phyloP scores from a whole-genome alignment of 331 rosid genomes.

The Quercus tomentella region DNA sequence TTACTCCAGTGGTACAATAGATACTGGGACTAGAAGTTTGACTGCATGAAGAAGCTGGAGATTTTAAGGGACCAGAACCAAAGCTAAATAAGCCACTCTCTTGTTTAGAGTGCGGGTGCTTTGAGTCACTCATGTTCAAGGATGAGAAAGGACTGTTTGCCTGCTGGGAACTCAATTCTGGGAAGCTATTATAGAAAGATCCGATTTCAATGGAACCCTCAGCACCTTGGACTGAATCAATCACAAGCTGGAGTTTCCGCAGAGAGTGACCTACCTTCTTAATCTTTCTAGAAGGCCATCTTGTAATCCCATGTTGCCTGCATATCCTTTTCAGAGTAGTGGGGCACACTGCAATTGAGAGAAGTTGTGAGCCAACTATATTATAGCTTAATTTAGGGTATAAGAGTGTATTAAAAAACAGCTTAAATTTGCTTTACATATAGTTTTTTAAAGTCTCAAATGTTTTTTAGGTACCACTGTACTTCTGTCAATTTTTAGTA shows the following conservation, averaged over 20 bases:
- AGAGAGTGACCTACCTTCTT: constrained; percentile 66
- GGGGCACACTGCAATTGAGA: constrained; percentile 41
- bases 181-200: constrained; percentile 52
- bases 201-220: constrained; percentile 59
- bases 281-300: constrained; percentile 69
- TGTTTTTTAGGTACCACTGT: no score
- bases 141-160: constrained; percentile 12
- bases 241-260: constrained; percentile 55
- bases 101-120: background rate
- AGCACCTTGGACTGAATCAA: constrained; percentile 60
- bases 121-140: constrained; percentile 1
- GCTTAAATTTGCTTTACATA: background rate
- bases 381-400: background rate
- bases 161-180: constrained; percentile 37
- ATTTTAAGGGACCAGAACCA: constrained; percentile 19
- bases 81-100: constrained; percentile 14
- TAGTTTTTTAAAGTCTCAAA: no score
- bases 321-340: constrained; percentile 69
- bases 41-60: constrained; percentile 34
- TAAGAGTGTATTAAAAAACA: background rate
- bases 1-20: background rate
- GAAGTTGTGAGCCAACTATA: background rate
- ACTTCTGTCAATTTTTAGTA: no score
- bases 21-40: constrained; percentile 31
- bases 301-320: constrained; percentile 58